These are phyloP conservation scores for Phialocephala sp. DNA, from an alignment of 2,329 filamentous ascomycete species.

Conservation along the genomic window DNA sequence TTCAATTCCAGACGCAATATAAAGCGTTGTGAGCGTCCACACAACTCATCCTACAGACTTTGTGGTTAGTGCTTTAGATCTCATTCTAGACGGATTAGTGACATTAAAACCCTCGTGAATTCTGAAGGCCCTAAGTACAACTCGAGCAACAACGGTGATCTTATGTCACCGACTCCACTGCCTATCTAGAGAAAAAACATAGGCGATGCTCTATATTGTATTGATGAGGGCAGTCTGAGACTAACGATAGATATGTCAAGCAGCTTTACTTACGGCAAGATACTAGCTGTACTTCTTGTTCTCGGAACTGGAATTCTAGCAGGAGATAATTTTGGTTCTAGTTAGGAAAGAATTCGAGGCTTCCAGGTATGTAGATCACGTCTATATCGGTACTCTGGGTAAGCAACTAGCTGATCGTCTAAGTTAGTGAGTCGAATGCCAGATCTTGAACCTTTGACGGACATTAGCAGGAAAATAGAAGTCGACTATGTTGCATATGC, in stretches of 20 bases:
- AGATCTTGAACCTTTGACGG: background rate
- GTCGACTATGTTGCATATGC: slow-evolving; percentile 62
- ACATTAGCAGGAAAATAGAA: slow-evolving; percentile 41
- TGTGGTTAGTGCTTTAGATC: background rate
- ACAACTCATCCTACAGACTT: background rate
- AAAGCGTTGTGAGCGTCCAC: background rate
- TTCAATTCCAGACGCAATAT: background rate
- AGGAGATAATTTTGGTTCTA: slow-evolving; percentile 43
- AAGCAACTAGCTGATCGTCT: slow-evolving; percentile 54
- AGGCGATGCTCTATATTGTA: background rate
- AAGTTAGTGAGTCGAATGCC: slow-evolving; percentile 40
- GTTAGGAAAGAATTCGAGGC: slow-evolving; percentile 54
- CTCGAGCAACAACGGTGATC: background rate
- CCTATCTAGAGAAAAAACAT: background rate
- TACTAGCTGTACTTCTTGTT: slow-evolving; percentile 55
- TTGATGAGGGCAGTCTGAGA: slow-evolving; percentile 2
- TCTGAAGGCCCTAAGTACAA: background rate
- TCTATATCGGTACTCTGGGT: slow-evolving; percentile 60
- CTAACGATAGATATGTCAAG: slow-evolving; percentile 55
- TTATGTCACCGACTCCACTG: background rate
- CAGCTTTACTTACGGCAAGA: slow-evolving; percentile 52
- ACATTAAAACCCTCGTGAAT: background rate
- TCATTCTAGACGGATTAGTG: slow-evolving; percentile 5
- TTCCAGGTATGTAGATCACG: slow-evolving; percentile 51
- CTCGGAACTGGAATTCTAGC: slow-evolving; percentile 58